Evolutionary conservation across 495 filamentous ascomycete genomes (phyloP).

Genomic region (Sphaerosporella brunnea): DNA sequence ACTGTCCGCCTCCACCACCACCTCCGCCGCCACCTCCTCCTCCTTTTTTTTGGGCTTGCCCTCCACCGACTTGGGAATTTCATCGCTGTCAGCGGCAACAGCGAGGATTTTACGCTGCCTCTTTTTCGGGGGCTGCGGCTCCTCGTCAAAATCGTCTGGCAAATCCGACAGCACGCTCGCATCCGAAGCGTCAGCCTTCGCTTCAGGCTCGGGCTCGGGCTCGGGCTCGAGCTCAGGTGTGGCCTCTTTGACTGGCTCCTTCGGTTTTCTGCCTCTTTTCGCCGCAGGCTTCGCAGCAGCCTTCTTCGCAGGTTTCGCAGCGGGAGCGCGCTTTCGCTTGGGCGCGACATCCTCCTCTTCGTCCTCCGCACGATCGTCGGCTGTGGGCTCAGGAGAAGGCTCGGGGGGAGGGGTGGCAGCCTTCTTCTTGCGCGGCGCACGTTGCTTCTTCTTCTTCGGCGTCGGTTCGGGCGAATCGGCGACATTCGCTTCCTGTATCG

Average conservation of each 20-base stretch:
- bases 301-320: constrained; percentile 9
- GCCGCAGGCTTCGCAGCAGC: background rate
- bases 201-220: background rate
- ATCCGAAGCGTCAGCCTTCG: constrained; percentile 1
- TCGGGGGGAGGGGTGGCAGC: background rate
- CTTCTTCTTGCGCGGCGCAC: constrained; percentile 9
- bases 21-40: constrained; percentile 15
- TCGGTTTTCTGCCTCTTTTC: background rate
- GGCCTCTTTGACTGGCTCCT: too few species aligned
- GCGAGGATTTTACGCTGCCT: background rate
- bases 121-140: constrained; percentile 14
- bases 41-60: constrained; percentile 5
- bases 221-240: too few species aligned
- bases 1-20: constrained; percentile 13
- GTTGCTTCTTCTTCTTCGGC: constrained; percentile 17
- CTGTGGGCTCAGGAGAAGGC: too few species aligned
- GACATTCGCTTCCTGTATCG: too few species aligned
- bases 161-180: constrained; percentile 19
- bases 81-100: background rate
- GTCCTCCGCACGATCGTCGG: constrained; percentile 8
- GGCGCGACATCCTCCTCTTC: constrained; percentile 16
- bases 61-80: background rate
- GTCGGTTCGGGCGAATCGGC: background rate
- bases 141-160: constrained; percentile 1
- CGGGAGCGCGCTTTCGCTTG: constrained; percentile 12